These are phyloP conservation scores for Globisporangium splendens DNA, from an alignment of 352 stramenopile species.

Conservation along the genomic window DNA sequence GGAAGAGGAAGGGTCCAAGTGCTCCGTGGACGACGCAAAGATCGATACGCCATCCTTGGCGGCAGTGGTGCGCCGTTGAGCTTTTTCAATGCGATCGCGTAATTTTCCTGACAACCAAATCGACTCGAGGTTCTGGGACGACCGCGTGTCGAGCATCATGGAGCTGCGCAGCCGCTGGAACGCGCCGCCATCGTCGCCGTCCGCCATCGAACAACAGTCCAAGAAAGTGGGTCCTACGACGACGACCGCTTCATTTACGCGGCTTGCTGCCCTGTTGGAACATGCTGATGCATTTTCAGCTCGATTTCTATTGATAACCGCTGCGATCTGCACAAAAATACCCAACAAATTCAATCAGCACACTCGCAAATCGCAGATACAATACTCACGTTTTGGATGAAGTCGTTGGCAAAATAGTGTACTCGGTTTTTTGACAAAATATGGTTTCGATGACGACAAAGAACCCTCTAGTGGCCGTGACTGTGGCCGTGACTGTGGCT, in stretches of 20 bases:
- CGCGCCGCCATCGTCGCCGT: not conserved
- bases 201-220: too few species aligned
- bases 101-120: slow-evolving; percentile 59
- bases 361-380: not conserved
- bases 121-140: slow-evolving; percentile 55
- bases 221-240: too few species aligned
- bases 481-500: slow-evolving; percentile 1
- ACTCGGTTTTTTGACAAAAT: slow-evolving; percentile 1
- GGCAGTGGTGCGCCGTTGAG: slow-evolving; percentile 53
- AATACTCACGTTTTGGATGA: not conserved
- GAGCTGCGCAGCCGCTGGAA: slow-evolving; percentile 11
- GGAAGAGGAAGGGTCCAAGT: not conserved
- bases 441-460: too few species aligned
- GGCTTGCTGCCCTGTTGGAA: too few species aligned
- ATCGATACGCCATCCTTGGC: slow-evolving; percentile 73
- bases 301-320: too few species aligned
- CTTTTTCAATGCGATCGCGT: slow-evolving; percentile 52
- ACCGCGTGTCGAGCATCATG: slow-evolving; percentile 47
- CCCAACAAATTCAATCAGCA: not conserved
- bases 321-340: not conserved
- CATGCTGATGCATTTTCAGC: too few species aligned
- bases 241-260: too few species aligned
- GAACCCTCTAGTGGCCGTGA: not conserved
- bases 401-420: slow-evolving; percentile 4
- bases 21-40: slow-evolving; percentile 30